Percentiles rank a stretch among this genome's conserved stretches.
Evolutionary conservation across 2,329 filamentous ascomycete species (phyloP).

Genomic region (Xylaria multiplex): DNA sequence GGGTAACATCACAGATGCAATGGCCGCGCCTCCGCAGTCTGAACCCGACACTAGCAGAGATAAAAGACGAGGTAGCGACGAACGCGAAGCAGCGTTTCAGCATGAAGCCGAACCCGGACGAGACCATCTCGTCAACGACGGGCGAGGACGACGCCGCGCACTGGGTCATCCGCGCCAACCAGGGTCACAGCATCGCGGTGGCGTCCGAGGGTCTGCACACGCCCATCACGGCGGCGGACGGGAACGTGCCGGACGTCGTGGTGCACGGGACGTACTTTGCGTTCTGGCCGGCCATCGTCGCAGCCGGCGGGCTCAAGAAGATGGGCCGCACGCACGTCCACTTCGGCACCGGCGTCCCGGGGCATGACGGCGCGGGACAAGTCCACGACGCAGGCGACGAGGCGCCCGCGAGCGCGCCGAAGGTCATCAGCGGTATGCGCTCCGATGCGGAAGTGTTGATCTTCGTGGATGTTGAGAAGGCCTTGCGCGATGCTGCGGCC

Average conservation of each 20-base stretch:
- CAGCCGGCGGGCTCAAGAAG: constrained; percentile 77
- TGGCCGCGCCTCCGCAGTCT: constrained; percentile 72
- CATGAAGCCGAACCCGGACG: constrained; percentile 66
- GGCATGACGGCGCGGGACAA: constrained; percentile 47
- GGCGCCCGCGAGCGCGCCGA: constrained; percentile 7
- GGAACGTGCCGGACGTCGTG: constrained; percentile 71
- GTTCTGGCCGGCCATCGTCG: constrained; percentile 79
- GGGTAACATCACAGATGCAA: constrained; percentile 53
- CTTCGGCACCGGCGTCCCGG: constrained; percentile 79
- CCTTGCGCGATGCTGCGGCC: constrained; percentile 61
- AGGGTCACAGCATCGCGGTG: constrained; percentile 86
- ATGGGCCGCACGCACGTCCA: constrained; percentile 93
- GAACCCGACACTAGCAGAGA: constrained; percentile 78
- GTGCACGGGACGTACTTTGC: constrained; percentile 91
- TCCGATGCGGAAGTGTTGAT: constrained; percentile 79
- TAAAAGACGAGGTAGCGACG: constrained; percentile 73
- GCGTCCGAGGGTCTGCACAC: constrained; percentile 77
- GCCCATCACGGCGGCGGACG: constrained; percentile 69
- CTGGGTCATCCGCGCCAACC: constrained; percentile 93
- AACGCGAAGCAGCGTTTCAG: constrained; percentile 94
- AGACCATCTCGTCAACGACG: constrained; percentile 41
- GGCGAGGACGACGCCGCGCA: constrained; percentile 63
- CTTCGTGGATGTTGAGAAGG: constrained; percentile 76
- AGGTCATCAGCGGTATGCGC: constrained; percentile 83
- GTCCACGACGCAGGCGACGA: constrained; percentile 33